Evolutionary conservation across 108 stramenopile species (phyloP), one percentile per base, ranked within the genome.

Genomic region (Parietichytrium sp.): DNA sequence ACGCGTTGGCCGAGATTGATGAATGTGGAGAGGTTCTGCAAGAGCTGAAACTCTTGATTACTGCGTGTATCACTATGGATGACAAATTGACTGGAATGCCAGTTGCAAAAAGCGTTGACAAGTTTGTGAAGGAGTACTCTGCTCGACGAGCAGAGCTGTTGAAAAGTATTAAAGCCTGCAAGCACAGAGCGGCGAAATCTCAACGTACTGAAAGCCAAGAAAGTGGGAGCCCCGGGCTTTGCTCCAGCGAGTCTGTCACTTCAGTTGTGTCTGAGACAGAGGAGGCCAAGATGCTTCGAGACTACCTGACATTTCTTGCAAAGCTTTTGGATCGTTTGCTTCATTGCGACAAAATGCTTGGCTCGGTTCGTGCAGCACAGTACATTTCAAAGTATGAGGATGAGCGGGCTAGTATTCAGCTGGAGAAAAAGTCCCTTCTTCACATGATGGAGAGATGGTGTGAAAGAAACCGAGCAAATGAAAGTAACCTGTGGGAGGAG

Each of bases 321-420:
- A 72, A 72, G 20, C 33, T 72, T 31, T 42, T 72, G 6, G 61
- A 42, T 8, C 36, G 45, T n/a, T 42, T 72, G 38, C 38, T 45
- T 10, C 61, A 72, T 13, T 72, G 61, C 42, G 45, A 33, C 23
- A 16, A 10, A 31, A 33, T 45, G 15, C 42, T 72, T 12, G 6
- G 29, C 61, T 45, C 15, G 45, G 61, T 72, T 23, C 36, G 45
- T n/a, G 61, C 20, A 13, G 61, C 36, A 27, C 33, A 25, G 6
- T 72, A 72, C 20, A 72, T 72, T 27, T 33, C 61, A 25, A 16
- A 25, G n/a, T 72, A 72, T 25, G 61, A 72, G 42, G 45, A 20
- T 20, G 61, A 72, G 42, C 61, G 61, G 1, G 61, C 61, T 16
- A 27, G 16, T 1, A 10, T 72, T 8, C 36, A 72, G 61, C 36